Conservation (phyloP, 2,329 filamentous ascomycete species). For the Cladosporium oxysporum region DNA sequence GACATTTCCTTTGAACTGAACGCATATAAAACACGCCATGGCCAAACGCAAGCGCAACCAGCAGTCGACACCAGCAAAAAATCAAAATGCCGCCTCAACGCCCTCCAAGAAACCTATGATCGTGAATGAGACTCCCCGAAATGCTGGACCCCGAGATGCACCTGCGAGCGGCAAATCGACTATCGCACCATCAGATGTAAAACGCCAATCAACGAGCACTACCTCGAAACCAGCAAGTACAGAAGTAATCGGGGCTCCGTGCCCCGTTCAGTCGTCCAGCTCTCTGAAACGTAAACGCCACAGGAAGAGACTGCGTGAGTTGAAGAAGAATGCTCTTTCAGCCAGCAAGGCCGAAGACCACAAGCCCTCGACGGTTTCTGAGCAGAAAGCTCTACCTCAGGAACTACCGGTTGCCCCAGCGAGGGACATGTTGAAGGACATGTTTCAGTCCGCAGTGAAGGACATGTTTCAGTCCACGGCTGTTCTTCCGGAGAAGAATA, state of each 20-base stretch:
- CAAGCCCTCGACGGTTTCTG: neutral
- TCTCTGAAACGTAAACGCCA: slow-evolving; percentile 3
- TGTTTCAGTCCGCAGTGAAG: neutral
- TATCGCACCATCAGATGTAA: neutral
- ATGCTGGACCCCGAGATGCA: neutral
- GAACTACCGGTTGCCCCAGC: neutral
- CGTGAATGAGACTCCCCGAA: neutral
- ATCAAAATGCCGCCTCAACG: neutral
- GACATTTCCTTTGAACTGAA: neutral
- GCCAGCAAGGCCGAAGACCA: neutral
- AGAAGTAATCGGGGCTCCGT: neutral
- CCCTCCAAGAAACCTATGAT: slow-evolving; percentile 1
- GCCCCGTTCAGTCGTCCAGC: neutral
- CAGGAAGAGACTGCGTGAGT: neutral
- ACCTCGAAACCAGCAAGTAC: neutral
- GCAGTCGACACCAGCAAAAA: neutral
- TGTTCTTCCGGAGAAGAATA: neutral
- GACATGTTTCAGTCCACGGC: neutral
- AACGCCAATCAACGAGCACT: neutral
- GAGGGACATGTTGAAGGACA: neutral
- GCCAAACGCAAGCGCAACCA: slow-evolving; percentile 18
- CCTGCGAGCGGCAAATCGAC: neutral
- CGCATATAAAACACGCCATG: neutral
- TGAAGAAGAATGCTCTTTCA: neutral
- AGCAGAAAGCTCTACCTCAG: neutral